These are phyloP conservation scores for Hansenula lynferdii DNA, from an alignment of 1,139 yeast genomes.

Conservation along the genomic window DNA sequence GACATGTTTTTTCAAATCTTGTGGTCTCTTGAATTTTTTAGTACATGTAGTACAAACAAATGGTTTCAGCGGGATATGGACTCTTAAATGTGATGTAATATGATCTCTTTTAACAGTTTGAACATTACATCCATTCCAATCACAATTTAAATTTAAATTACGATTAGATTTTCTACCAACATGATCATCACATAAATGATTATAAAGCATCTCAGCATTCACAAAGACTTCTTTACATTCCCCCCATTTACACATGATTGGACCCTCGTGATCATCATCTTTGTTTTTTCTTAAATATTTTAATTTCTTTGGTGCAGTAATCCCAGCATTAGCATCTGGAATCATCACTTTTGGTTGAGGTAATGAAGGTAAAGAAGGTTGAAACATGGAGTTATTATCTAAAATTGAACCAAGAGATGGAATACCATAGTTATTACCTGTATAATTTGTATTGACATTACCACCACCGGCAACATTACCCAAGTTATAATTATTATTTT, in stretches of 20 bases:
- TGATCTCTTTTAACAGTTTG: conserved; percentile 91
- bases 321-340: conserved; percentile 13
- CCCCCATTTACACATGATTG: conserved; percentile 71
- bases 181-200: conserved; percentile 85
- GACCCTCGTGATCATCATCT: conserved; percentile 50
- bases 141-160: conserved; percentile 73
- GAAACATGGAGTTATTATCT: conserved; percentile 11
- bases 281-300: conserved; percentile 46
- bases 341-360: conserved; percentile 17
- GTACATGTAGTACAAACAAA: conserved; percentile 74
- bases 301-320: conserved; percentile 26
- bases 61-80: conserved; percentile 92
- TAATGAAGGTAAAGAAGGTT: not conserved
- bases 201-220: conserved; percentile 70
- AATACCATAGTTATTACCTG: not conserved
- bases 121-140: conserved; percentile 79
- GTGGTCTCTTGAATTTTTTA: conserved; percentile 90
- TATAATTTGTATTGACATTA: too few relatives aligned
- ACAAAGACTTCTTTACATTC: conserved; percentile 52
- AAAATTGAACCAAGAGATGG: conserved; percentile 13
- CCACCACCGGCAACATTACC: too few relatives aligned
- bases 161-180: conserved; percentile 87
- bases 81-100: conserved; percentile 89
- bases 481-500: not conserved
- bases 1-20: conserved; percentile 89